Conservation (phyloP, 495 filamentous ascomycete genomes). For the Parmelia sp. region DNA sequence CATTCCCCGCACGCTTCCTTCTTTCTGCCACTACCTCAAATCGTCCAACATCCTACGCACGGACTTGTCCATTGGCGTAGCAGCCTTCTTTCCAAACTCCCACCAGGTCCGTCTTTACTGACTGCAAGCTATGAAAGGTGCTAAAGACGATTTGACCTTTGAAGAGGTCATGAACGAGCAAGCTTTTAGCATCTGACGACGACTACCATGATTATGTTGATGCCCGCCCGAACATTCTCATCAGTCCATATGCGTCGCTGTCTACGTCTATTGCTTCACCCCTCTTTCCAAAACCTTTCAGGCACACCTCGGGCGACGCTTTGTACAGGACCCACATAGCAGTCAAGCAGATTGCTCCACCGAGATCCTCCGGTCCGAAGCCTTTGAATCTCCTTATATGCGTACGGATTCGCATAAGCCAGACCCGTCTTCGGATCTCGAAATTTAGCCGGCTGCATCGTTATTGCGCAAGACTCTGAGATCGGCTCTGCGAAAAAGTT, state of each 20-base stretch:
- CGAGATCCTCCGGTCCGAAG: slow-evolving; percentile 51
- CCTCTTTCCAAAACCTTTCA: slow-evolving; percentile 45
- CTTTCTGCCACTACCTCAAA: slow-evolving; percentile 6
- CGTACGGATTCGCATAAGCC: slow-evolving; percentile 65
- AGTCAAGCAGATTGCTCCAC: slow-evolving; percentile 69
- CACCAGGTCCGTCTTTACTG: neutral
- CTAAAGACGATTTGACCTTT: neutral
- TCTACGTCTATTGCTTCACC: slow-evolving; percentile 7
- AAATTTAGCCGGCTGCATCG: slow-evolving; percentile 68
- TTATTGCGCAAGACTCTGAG: slow-evolving; percentile 67
- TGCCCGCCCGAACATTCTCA: neutral
- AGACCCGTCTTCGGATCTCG: slow-evolving; percentile 71
- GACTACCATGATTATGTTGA: too few species aligned
- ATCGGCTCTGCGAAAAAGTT: slow-evolving; percentile 38
- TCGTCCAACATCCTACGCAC: slow-evolving; percentile 6
- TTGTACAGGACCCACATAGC: slow-evolving; percentile 60
- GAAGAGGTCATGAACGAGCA: neutral
- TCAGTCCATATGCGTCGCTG: neutral
- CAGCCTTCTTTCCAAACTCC: neutral
- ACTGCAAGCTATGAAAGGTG: neutral
- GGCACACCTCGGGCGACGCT: slow-evolving; percentile 64
- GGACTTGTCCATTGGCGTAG: slow-evolving; percentile 3
- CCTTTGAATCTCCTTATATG: slow-evolving; percentile 64
- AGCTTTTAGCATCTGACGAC: too few species aligned
- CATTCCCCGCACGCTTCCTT: neutral